phyloP scores from a whole-genome alignment of 164 flowering plant species.

The Akebia trifoliata region DNA sequence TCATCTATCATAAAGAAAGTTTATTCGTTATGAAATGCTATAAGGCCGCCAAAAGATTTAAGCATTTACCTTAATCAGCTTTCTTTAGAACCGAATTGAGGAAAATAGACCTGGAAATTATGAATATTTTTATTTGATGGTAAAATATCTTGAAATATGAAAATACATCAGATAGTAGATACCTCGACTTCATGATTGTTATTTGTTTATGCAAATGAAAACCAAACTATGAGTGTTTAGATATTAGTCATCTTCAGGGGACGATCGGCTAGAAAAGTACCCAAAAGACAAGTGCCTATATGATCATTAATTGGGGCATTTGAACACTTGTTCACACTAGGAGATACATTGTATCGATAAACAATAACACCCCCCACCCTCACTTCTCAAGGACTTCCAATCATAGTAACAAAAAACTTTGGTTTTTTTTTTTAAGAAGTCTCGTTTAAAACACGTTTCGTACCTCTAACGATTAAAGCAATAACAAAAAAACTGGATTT shows the following conservation, averaged over 20 bases:
- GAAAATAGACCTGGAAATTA: slow-evolving; percentile 25
- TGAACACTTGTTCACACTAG: background rate
- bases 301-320: background rate
- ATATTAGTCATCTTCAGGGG: background rate
- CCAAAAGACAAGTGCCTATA: slow-evolving; percentile 2
- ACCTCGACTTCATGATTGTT: background rate
- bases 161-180: no score
- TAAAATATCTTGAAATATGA: background rate
- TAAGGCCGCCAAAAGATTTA: slow-evolving; percentile 43
- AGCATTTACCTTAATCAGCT: slow-evolving; percentile 53
- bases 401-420: background rate
- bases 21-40: slow-evolving; percentile 61
- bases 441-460: no score
- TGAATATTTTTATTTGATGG: slow-evolving; percentile 1
- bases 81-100: slow-evolving; percentile 31
- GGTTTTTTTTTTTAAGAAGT: no score
- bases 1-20: slow-evolving; percentile 96
- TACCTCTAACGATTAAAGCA: no score
- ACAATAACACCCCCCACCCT: background rate
- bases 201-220: background rate
- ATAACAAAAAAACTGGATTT: no score
- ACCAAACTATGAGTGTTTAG: background rate
- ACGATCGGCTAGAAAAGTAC: background rate
- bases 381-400: background rate
- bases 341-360: background rate